Base-by-base conservation (phyloP, 345 rosid genomes). In the Eucalyptus sideroxylon region DNA sequence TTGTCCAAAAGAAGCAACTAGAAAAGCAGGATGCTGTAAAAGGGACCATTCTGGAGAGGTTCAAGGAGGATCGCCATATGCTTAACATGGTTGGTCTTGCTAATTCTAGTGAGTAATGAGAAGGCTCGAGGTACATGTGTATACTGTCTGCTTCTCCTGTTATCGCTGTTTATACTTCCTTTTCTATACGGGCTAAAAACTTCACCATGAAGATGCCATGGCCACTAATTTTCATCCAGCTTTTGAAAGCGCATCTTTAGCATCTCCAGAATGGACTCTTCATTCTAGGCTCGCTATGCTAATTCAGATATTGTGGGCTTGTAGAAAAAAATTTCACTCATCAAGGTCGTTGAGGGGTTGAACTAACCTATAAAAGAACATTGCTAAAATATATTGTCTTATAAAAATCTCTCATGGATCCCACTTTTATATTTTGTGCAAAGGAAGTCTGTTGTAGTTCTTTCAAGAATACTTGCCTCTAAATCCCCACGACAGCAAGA, bases 31-130 rank as follows among this genome's bases (percentile, higher is more conserved):
- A 90, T 1, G 95, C 93, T 59, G 93, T 88, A 30, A 94, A 86
- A 92, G 95, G 97, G 51, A 92, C 97, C 0, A 93, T 95, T 26
- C 86, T 95, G 51, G 98, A 98, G 30, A 95, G 99, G 89, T 97
- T 95, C 86, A 96, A 95, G 91, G 99, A 98, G 92, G 98, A 98
- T 50, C 95, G 95, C 65, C 92, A 96, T 92, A 95, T 98, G 99
- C 98, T 97, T 83, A 94, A 96, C 89, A 93, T 97, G 92, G 97
- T 97, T 14, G 99, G 99, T 49, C 91, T 96, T 60, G 99, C 99
- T 15, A 95, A 95, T 91, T 94, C 99, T 2, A 96, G 96, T 26
- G 94, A 94, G 86, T 96, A 77, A 93, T 21, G 44, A 40, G 47
- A 77, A 40, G 83, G 85, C 16, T 21, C 5, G 47, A 77, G 83